Evolutionary conservation across 2,329 filamentous ascomycete species (phyloP), one percentile per base, ranked within the genome.

Genomic region (Verticillium longisporum): DNA sequence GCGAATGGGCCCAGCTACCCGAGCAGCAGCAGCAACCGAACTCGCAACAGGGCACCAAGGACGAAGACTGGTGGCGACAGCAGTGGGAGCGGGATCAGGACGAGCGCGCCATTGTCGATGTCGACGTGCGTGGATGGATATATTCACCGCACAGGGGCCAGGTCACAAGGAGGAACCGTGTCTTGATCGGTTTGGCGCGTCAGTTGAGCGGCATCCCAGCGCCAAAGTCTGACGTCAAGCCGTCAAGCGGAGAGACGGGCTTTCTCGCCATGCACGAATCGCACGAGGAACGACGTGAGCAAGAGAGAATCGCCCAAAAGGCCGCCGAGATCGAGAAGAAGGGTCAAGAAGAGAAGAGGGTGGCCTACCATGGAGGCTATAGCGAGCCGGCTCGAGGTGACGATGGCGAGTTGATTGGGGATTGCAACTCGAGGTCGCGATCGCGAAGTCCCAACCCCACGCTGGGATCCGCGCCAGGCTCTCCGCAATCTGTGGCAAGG

Each of bases 81-180:
- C 87, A 94, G 69, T 96, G 91, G 90, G 86, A 93, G 61, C 84
- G 84, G 63, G 84, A 88, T 59, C 90, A 96, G 72, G 88, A 94
- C 62, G 88, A 92, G 68, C 90, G 89, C 72, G 92, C 93, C 0
- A 80, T 97, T 4, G 90, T 97, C 1, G 94, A 98, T 70, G 91
- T 98, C 6, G 94, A 99, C 72, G 91, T 99, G 31, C 84, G 94
- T 67, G 95, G 95, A 14, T 99, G 95, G 95, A 85, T 98, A 58
- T 99, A 97, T 73, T 86, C 87, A 45, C 94, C 94, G 18, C 91
- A 94, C 69, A 83, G 83, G 66, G 92, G 92, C 0, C 92, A 91
- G 4, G 87, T 97, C 83, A 94, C 86, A 32, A 84, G 93, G 67
- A 92, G 92, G 69, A 96, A 97, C 69, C 85, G 95, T 41, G 80